Conservation (phyloP, 805 yeast species). For the Saturnispora quitensis region DNA sequence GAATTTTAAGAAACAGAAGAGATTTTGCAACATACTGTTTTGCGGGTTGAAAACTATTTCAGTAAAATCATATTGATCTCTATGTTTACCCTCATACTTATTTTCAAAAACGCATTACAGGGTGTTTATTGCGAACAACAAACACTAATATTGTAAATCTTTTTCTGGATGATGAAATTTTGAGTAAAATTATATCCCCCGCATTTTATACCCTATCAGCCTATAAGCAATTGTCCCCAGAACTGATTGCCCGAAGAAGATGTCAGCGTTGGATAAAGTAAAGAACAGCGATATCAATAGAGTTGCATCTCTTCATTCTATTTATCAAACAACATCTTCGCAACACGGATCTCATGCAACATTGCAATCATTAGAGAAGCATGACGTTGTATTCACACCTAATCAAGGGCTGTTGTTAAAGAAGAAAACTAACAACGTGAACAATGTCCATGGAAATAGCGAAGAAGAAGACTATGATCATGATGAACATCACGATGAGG, state of each 20-base stretch:
- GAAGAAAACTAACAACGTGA: constrained; percentile 1
- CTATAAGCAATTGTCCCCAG: background rate
- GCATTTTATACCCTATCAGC: background rate
- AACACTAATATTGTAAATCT: too few species aligned
- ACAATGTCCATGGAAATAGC: background rate
- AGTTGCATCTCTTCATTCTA: constrained; percentile 4
- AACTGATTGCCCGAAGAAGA: background rate
- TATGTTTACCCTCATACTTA: too few species aligned
- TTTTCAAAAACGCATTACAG: too few species aligned
- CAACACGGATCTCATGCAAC: constrained; percentile 8
- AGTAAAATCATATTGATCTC: too few species aligned
- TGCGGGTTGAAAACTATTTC: too few species aligned
- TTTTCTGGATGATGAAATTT: too few species aligned
- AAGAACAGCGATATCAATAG: background rate
- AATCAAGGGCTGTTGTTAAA: constrained; percentile 5
- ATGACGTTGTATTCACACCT: constrained; percentile 4
- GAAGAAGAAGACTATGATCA: constrained; percentile 3
- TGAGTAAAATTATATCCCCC: background rate
- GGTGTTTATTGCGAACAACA: too few species aligned
- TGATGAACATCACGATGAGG: constrained; percentile 1
- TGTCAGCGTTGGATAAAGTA: background rate
- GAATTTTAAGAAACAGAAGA: too few species aligned
- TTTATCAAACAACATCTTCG: constrained; percentile 3
- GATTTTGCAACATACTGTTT: too few species aligned
- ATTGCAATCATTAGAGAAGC: constrained; percentile 1